phyloP scores from a whole-genome alignment of 441 rosid species.

The Corymbia calophylla region DNA sequence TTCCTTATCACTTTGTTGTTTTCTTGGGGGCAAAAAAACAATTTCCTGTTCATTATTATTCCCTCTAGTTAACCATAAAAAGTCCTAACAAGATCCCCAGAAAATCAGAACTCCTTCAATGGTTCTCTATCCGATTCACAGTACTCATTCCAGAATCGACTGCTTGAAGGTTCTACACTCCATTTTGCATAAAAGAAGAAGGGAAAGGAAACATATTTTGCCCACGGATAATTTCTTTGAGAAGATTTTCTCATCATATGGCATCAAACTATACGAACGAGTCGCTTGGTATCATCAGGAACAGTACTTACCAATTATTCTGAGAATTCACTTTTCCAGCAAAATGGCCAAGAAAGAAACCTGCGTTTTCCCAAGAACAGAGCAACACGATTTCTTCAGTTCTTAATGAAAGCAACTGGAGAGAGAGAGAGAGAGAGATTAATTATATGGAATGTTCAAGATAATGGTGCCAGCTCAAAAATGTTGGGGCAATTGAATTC shows the following conservation, averaged over 20 bases:
- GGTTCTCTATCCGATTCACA: neutral
- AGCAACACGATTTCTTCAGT: neutral
- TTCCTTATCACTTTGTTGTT: neutral
- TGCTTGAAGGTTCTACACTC: neutral
- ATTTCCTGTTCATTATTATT: neutral
- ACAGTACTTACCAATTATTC: neutral
- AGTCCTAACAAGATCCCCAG: neutral
- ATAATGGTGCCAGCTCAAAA: neutral
- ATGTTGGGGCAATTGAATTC: neutral
- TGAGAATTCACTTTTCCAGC: neutral
- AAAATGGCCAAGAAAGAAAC: neutral
- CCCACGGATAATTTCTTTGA: neutral
- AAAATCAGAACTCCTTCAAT: neutral
- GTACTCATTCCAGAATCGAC: neutral
- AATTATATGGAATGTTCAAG: neutral
- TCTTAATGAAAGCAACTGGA: neutral
- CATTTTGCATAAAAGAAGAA: neutral
- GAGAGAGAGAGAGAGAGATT: neutral
- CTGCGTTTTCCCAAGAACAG: neutral
- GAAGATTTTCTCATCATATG: neutral
- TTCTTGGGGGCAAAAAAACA: neutral
- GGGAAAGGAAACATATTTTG: neutral
- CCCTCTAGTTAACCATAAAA: neutral
- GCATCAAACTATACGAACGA: neutral
- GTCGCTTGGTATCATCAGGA: neutral